Evolutionary conservation across 2,329 filamentous ascomycete genomes (phyloP).

Genomic region (Cladosporium sp.): DNA sequence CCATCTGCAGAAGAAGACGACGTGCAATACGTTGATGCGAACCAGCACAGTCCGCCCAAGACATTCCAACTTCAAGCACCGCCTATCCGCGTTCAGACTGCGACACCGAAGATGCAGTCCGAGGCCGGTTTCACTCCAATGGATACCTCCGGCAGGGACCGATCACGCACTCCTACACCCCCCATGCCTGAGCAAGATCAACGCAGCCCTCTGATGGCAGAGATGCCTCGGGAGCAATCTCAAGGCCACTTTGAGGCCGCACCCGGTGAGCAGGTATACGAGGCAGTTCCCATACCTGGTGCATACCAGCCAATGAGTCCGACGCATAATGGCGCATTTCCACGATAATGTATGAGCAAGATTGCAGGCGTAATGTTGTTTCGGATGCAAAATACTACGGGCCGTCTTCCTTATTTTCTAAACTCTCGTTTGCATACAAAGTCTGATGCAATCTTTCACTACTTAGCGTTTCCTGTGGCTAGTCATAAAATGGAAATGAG

Average conservation of each 20-base stretch:
- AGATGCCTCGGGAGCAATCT: constrained; percentile 40
- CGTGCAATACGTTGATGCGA: constrained; percentile 59
- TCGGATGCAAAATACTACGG: background rate
- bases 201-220: constrained; percentile 35
- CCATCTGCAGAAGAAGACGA: constrained; percentile 37
- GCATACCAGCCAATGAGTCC: constrained; percentile 54
- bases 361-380: background rate
- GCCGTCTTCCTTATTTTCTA: background rate
- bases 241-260: constrained; percentile 66
- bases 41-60: constrained; percentile 42
- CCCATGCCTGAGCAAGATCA: constrained; percentile 30
- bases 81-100: constrained; percentile 70
- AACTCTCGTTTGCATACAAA: background rate
- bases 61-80: constrained; percentile 87
- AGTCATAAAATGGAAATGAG: background rate
- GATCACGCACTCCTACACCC: constrained; percentile 22
- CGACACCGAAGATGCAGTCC: constrained; percentile 63
- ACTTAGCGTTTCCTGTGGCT: background rate
- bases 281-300: constrained; percentile 80
- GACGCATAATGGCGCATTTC: constrained; percentile 10
- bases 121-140: constrained; percentile 59
- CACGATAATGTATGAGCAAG: background rate
- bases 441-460: background rate
- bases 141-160: constrained; percentile 17
- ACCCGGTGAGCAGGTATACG: constrained; percentile 80